These are phyloP conservation scores for Apophysomyces ossiformis DNA, from an alignment of 371 early-diverging fungal species.

Conservation along the genomic window DNA sequence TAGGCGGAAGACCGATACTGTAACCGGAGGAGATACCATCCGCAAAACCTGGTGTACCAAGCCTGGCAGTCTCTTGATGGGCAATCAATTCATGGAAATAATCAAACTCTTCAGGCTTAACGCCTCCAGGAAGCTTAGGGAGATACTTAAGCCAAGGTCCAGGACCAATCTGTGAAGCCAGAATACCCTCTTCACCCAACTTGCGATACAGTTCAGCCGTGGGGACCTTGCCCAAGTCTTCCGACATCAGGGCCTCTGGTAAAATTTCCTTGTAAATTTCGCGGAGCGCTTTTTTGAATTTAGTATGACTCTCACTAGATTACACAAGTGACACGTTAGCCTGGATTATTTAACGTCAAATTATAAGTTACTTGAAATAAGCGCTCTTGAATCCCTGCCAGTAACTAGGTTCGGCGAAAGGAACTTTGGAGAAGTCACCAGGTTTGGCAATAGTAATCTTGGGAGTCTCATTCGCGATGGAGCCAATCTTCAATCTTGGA, in stretches of 20 bases:
- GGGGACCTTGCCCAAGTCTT: conserved; percentile 51
- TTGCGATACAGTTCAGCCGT: conserved; percentile 54
- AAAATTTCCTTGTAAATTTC: conserved; percentile 45
- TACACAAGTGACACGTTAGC: neutral
- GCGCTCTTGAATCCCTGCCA: conserved; percentile 60
- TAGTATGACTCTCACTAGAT: conserved; percentile 54
- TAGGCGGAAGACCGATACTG: conserved; percentile 60
- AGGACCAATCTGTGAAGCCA: conserved; percentile 41
- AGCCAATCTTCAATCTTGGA: conserved; percentile 52
- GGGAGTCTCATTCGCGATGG: conserved; percentile 43
- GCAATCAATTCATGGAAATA: conserved; percentile 77
- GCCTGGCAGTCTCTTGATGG: conserved; percentile 78
- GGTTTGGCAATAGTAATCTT: conserved; percentile 32
- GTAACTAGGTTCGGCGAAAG: conserved; percentile 58
- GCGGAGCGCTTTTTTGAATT: conserved; percentile 44
- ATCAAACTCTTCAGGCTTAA: conserved; percentile 65
- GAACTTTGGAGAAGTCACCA: conserved; percentile 56
- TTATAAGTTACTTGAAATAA: conserved; percentile 46
- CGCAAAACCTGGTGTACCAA: conserved; percentile 79
- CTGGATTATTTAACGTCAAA: neutral
- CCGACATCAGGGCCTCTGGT: conserved; percentile 42
- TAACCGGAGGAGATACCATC: conserved; percentile 49
- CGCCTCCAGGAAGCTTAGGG: conserved; percentile 49
- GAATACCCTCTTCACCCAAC: conserved; percentile 41
- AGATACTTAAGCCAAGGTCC: conserved; percentile 37